Base-by-base conservation (phyloP, 192 early-diverging fungal genomes). In the Coemansia sp. region DNA sequence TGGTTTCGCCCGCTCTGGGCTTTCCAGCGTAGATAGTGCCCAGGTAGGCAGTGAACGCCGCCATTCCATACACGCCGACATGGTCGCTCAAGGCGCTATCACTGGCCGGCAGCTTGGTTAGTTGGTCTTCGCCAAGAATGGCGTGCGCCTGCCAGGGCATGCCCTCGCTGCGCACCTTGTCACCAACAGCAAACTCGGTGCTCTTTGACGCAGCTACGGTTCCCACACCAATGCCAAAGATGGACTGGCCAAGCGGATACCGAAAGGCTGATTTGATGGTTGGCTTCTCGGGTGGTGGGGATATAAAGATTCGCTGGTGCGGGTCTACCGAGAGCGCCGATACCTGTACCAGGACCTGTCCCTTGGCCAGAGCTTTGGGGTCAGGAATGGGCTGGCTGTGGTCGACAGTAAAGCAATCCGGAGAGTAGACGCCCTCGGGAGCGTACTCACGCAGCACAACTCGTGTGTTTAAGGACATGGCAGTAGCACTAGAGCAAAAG, bases 1-100 rank as follows among this genome's bases (percentile, higher is more conserved):
- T 73, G 2, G 92, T 95, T 64, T 97, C 93, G 14, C 93, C 93
- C 3, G 70, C 71, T 73, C 91, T 91, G 62, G 92, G 88, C 60
- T 91, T 69, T 28, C 89, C 92, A 23, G 90, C 70, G 9, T 77
- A 70, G 34, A 86, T 48, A 14, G 93, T 71, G 31, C 89, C 88
- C 28, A 78, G 66, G 62, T 91, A 93, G 0, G 92, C 93, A 8
- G 93, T 95, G 43, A 88, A 83, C 31, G 89, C 88, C 26, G 93
- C 88, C 90, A 94, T 94, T 24, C 93, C 91, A 3, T 92, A 76
- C 24, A 88, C 82, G 50, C 91, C 88, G 36, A 90, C 42, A 53
- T 84, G 88, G 71, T 84, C 77, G 2, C 77, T 69, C 8, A 88
- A 62, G n/a, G 87, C 86, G 5, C 91, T 55, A 20, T 70, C 76